Conservation (phyloP, 2,329 filamentous ascomycete species). For the Chaetomium globosum region DNA sequence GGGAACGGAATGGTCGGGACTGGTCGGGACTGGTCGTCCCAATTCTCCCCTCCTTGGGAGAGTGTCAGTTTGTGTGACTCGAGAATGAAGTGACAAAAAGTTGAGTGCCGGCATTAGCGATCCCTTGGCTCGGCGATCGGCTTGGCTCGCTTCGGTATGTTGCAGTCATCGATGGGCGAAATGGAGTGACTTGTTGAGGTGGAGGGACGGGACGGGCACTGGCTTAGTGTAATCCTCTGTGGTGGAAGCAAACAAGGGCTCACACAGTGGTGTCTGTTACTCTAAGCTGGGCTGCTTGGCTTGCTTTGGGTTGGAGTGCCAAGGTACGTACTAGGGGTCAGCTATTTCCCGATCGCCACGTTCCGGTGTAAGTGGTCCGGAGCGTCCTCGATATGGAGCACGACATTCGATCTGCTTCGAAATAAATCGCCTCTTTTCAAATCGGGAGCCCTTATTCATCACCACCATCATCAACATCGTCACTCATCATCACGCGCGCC, state of each 20-base stretch:
- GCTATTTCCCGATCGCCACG: slow-evolving; percentile 1
- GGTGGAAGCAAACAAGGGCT: not conserved
- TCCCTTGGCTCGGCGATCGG: not conserved
- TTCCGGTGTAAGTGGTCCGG: slow-evolving; percentile 2
- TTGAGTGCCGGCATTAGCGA: slow-evolving; percentile 21
- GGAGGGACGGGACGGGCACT: not conserved
- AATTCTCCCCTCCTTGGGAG: not conserved
- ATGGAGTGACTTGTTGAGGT: no score
- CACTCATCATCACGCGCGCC: not conserved
- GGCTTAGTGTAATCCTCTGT: not conserved
- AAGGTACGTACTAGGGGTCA: not conserved
- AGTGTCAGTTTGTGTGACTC: not conserved
- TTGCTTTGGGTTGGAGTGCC: no score
- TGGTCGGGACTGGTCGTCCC: not conserved
- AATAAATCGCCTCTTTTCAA: slow-evolving; percentile 2
- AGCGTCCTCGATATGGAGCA: not conserved
- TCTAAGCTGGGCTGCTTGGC: no score
- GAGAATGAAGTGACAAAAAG: no score
- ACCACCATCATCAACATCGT: not conserved
- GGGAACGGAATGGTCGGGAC: not conserved
- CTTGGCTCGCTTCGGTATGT: not conserved
- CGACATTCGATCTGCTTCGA: not conserved
- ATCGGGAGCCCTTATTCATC: slow-evolving; percentile 1
- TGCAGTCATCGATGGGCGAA: not conserved
- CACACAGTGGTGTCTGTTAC: not conserved